Conservation (phyloP, 306 rosid genomes). For the Arachis hypogaea region DNA sequence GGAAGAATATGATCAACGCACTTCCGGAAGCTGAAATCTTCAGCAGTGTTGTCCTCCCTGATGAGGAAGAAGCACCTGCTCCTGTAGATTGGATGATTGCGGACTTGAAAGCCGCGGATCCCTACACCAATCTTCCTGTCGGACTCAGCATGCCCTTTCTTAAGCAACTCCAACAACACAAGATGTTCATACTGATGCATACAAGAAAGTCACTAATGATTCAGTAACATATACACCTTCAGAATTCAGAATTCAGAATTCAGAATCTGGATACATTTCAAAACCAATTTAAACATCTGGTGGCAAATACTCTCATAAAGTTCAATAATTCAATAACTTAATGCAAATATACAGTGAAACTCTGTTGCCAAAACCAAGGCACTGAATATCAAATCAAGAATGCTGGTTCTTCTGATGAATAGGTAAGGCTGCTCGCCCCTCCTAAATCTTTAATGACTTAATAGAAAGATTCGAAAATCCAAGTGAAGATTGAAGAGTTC, state of each 20-base stretch:
- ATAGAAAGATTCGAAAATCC: background rate
- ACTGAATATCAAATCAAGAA: background rate
- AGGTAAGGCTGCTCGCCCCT: too few species aligned
- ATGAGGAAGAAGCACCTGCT: conserved; percentile 89
- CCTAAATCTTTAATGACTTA: background rate
- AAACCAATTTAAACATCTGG: conserved; percentile 1
- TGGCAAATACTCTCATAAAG: background rate
- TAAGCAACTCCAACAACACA: conserved; percentile 80
- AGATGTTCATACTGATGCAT: conserved; percentile 72
- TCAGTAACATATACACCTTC: conserved; percentile 2
- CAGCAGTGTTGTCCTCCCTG: conserved; percentile 70
- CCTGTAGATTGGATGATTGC: conserved; percentile 69
- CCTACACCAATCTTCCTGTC: conserved; percentile 80
- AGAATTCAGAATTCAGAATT: conserved; percentile 15
- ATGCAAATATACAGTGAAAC: background rate
- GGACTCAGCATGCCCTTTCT: conserved; percentile 84
- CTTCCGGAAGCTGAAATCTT: conserved; percentile 96
- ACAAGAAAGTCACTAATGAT: conserved; percentile 32
- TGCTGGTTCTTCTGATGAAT: background rate
- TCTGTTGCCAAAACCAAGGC: background rate
- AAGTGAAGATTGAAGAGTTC: background rate
- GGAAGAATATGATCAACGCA: conserved; percentile 90
- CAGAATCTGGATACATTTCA: background rate
- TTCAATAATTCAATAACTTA: background rate
- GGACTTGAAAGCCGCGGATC: conserved; percentile 69